Conservation (phyloP, 139 green algal species). For the Diplosphaera chodatii region DNA sequence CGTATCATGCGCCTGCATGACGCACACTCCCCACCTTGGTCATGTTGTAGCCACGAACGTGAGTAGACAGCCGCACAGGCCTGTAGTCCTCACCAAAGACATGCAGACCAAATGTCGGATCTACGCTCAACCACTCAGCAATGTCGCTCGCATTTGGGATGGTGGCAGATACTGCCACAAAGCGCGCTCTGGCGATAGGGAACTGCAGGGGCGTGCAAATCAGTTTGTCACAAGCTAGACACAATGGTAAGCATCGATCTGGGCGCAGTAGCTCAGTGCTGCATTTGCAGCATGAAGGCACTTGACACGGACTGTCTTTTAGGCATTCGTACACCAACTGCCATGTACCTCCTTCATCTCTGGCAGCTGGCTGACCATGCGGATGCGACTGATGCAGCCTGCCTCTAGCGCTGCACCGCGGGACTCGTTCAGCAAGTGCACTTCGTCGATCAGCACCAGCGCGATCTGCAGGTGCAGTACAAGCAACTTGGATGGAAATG, state of each 20-base stretch:
- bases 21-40: constrained; percentile 28
- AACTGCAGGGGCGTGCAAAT: too few species aligned
- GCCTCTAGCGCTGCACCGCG: constrained; percentile 77
- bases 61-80: constrained; percentile 72
- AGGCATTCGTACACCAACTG: too few species aligned
- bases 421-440: constrained; percentile 80
- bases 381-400: constrained; percentile 71
- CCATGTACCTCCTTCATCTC: constrained; percentile 46
- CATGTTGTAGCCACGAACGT: constrained; percentile 64
- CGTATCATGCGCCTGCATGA: too few species aligned
- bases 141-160: constrained; percentile 75
- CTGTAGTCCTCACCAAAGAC: constrained; percentile 85
- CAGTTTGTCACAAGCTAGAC: too few species aligned
- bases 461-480: constrained; percentile 48
- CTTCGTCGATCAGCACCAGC: constrained; percentile 87
- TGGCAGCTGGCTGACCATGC: constrained; percentile 49
- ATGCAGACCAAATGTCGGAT: constrained; percentile 27
- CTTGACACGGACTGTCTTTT: too few species aligned
- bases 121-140: constrained; percentile 56
- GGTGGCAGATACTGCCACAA: constrained; percentile 79
- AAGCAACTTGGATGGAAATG: too few species aligned
- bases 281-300: too few species aligned
- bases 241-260: too few species aligned
- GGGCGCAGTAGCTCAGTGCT: too few species aligned
- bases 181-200: constrained; percentile 61